Base-by-base conservation (phyloP, 257 asterid genomes). In the Capsicum rhomboideum region DNA sequence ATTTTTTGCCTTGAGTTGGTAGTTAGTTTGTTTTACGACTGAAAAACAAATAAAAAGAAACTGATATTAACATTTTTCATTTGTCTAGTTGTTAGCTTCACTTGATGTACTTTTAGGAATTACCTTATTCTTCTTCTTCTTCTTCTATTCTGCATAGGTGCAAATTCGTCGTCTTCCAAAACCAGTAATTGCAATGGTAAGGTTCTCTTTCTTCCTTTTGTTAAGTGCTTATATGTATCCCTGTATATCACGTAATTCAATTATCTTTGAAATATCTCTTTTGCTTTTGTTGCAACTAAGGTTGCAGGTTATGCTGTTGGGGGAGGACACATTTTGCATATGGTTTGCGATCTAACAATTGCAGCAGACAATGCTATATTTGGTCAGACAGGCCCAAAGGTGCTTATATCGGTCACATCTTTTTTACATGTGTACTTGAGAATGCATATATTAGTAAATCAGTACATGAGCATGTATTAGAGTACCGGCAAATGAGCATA, bases 221-320 rank as follows among this genome's bases (percentile, higher is more conserved):
- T 18, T 20, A 12, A 28, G 18, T 10, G 61, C 52, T 31, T 56
- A 26, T 74, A 16, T 18, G 40, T 58, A 9, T 67, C 42, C 61
- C n/a, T 0, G 8, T 75, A 21, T 46, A 44, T 74, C 10, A 23
- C 21, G 12, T 75, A 46, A 75, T 49, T 49, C 61, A 2, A 75
- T 0, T 13, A 75, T 75, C 23, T 69, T 69, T 6, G 50, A 13
- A 58, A 46, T 68, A 1, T 0, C 61, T 46, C 50, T 23, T 66
- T 80, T 46, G 87, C 23, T 88, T 67, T 80, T 78, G 49, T 83
- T 26, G 83, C 72, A 50, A 87, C 80, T 83, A 68, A 95, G 99
- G 99, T 96, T 88, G 99, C 99, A 77, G 99, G 99, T 10, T 96
- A 94, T 84, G 99, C 99, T 28, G 97, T 96, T 4, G 99, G 99